Evolutionary conservation across 352 stramenopile species (phyloP), one percentile per base, ranked within the genome.

Genomic region (Phytophthora palmivora): DNA sequence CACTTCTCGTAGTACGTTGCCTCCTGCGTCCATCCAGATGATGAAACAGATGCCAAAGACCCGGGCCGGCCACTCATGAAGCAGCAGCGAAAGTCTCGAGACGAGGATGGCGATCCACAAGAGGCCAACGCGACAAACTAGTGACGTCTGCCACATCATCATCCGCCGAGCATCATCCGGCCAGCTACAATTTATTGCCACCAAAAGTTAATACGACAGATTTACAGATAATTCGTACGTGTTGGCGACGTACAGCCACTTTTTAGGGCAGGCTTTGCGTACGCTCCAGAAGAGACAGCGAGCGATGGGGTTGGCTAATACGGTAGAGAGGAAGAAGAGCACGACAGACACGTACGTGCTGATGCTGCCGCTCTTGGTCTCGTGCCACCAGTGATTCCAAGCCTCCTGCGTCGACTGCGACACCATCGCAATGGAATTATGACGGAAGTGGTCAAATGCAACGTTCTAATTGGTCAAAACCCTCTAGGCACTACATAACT

Each of bases 131-230:
- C 84, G 79, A 51, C 76, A 91, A 21, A 92, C 45, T 9, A 91
- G 76, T 55, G 80, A 64, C 10, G 81, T 91, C 66, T 91, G 82
- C 84, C 84, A 92, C 76, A 87, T 84, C 78, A 88, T 89, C 47
- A 91, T 77, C 45, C 16, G 34, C 21, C 60, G 67, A 22, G 82
- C 81, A 33, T 92, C 82, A 46, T 90, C 68, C 0, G 84, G 79
- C 84, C 83, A 92, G 15, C 83, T 88, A 50, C n/a, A 52, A 28
- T 28, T 28, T 28, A 28, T 28, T 28, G n/a, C n/a, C n/a, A n/a
- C n/a, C n/a, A n/a, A n/a, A n/a, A n/a, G n/a, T n/a, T n/a, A n/a
- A n/a, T n/a, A n/a, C n/a, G n/a, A n/a, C n/a, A n/a, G n/a, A n/a
- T n/a, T n/a, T n/a, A n/a, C n/a, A n/a, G n/a, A n/a, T n/a, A n/a